Conservation (phyloP, 345 rosid genomes). For the Pelargonium nanum region DNA sequence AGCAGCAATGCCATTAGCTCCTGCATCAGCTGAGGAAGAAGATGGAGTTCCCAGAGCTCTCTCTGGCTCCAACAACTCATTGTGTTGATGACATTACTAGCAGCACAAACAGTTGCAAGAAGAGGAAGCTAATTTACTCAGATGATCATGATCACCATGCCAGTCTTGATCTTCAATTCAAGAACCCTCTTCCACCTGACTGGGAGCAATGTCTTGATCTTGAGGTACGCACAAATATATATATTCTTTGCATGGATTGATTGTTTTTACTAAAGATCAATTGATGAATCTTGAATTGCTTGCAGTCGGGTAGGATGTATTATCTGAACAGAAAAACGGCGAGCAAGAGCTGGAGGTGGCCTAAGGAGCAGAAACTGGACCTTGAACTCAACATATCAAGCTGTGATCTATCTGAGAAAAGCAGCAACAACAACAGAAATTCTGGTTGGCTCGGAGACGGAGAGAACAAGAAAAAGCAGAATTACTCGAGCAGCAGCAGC, state of each 20-base stretch:
- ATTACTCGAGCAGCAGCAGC: slow-evolving; percentile 9
- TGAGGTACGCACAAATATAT: slow-evolving; percentile 24
- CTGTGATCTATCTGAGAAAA: not conserved
- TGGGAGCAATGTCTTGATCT: slow-evolving; percentile 54
- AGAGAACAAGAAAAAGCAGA: not conserved
- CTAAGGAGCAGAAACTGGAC: slow-evolving; percentile 31
- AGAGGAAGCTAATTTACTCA: slow-evolving; percentile 40
- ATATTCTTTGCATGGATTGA: too few species aligned
- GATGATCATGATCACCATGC: slow-evolving; percentile 4
- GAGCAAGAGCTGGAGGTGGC: slow-evolving; percentile 33
- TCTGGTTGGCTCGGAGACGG: not conserved
- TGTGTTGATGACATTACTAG: too few species aligned
- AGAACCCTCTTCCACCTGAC: slow-evolving; percentile 30
- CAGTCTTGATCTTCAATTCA: slow-evolving; percentile 32
- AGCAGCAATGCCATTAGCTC: not conserved
- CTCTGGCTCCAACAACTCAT: slow-evolving; percentile 14
- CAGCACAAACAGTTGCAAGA: slow-evolving; percentile 23
- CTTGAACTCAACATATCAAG: slow-evolving; percentile 37
- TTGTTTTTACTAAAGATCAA: too few species aligned
- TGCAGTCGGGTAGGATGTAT: slow-evolving; percentile 45
- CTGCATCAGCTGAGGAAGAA: not conserved
- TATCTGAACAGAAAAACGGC: slow-evolving; percentile 36
- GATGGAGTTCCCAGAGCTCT: slow-evolving; percentile 42
- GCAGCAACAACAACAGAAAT: not conserved
- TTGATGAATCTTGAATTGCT: not conserved